phyloP scores from a whole-genome alignment of 257 asterid genomes.

The Solanum dulcamara region DNA sequence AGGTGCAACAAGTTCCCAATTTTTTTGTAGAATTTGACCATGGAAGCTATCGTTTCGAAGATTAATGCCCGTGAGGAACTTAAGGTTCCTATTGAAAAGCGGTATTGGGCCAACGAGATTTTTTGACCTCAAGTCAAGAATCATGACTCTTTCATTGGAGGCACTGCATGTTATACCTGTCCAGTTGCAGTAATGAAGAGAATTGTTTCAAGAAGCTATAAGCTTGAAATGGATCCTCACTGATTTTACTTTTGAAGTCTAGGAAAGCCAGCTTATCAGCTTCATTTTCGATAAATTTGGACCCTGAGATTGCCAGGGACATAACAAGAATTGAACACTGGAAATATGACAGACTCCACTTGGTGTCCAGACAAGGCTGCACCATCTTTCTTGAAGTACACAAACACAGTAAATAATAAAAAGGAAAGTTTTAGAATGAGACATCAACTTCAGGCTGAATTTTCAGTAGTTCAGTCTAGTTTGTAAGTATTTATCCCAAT shows the following conservation, averaged over 20 bases:
- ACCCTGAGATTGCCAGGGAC: background rate
- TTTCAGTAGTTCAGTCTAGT: background rate
- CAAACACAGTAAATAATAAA: too few relatives aligned
- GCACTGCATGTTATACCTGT: constrained; percentile 3
- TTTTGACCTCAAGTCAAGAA: background rate
- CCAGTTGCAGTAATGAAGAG: constrained; percentile 6
- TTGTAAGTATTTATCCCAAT: too few relatives aligned
- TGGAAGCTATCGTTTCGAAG: too few relatives aligned
- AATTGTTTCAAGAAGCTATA: background rate
- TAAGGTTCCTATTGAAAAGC: too few relatives aligned
- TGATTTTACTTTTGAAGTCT: background rate
- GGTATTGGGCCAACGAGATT: too few relatives aligned
- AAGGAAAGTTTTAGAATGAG: too few relatives aligned
- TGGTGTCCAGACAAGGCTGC: background rate
- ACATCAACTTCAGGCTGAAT: background rate
- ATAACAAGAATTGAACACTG: background rate
- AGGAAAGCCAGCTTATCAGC: background rate
- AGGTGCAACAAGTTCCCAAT: too few relatives aligned
- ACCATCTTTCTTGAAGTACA: background rate
- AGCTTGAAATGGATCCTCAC: background rate
- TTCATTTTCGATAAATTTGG: background rate
- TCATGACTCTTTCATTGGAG: background rate
- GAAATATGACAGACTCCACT: background rate
- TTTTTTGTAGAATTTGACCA: too few relatives aligned
- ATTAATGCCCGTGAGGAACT: too few relatives aligned